phyloP scores from a whole-genome alignment of 148 eudicot species.

The Cornus florida region DNA sequence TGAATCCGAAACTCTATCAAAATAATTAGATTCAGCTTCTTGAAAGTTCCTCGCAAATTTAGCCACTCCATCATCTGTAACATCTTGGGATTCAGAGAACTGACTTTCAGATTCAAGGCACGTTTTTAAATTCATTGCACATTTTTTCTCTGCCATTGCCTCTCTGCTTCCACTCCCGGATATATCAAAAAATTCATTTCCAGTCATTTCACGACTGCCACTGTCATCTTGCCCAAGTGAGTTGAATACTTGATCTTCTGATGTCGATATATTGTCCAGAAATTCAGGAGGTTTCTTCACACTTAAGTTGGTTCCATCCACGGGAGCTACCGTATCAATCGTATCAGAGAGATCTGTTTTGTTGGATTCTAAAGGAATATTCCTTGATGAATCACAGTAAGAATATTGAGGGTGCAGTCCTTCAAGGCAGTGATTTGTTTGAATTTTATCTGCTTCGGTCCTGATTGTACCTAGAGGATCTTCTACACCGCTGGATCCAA shows the following conservation, averaged over 20 bases:
- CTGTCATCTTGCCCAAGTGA: conserved; percentile 4
- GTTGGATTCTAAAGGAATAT: conserved; percentile 9
- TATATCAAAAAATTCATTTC: conserved; percentile 17
- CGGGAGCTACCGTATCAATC: conserved; percentile 1
- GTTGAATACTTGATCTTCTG: conserved; percentile 20
- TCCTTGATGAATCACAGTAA: neutral
- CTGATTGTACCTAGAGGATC: conserved; percentile 13
- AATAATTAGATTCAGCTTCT: neutral
- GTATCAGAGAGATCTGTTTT: neutral
- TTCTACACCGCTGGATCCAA: conserved; percentile 9
- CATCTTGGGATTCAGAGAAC: conserved; percentile 14
- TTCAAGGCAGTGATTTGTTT: conserved; percentile 5
- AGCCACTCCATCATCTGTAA: conserved; percentile 15
- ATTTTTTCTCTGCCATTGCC: conserved; percentile 14
- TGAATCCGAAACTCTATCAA: neutral
- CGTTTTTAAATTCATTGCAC: conserved; percentile 7
- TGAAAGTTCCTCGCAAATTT: neutral
- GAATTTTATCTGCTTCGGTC: conserved; percentile 7
- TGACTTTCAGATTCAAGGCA: conserved; percentile 15
- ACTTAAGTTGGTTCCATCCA: conserved; percentile 15
- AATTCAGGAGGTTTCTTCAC: conserved; percentile 8
- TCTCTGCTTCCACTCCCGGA: conserved; percentile 13
- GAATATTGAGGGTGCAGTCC: conserved; percentile 12
- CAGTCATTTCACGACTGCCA: conserved; percentile 15
- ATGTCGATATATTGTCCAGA: conserved; percentile 8